Conservation (phyloP, 2,329 filamentous ascomycete genomes). For the Coniochaeta prunicola region DNA sequence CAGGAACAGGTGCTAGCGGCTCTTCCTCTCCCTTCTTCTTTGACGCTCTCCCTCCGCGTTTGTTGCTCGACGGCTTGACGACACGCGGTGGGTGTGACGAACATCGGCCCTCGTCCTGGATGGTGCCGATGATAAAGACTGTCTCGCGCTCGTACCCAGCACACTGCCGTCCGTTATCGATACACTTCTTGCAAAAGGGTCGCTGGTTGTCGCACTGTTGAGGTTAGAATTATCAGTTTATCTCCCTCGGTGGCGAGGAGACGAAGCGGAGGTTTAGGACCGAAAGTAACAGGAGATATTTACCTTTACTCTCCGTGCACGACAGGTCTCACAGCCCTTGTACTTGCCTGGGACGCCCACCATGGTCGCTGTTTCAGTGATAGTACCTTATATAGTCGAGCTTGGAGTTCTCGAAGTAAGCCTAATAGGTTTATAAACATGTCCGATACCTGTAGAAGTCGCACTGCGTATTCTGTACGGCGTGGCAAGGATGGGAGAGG, state of each 20-base stretch:
- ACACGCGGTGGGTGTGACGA: conserved; percentile 48
- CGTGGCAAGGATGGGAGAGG: background rate
- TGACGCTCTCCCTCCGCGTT: conserved; percentile 8
- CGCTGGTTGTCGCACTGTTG: conserved; percentile 55
- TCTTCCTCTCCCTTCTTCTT: conserved; percentile 15
- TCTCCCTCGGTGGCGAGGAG: background rate
- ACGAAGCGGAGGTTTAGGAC: background rate
- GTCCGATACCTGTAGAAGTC: background rate
- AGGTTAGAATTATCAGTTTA: background rate
- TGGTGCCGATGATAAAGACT: conserved; percentile 57
- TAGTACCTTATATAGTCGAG: background rate
- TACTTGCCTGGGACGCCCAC: conserved; percentile 55
- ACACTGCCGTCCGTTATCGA: conserved; percentile 48
- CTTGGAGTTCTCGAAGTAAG: background rate
- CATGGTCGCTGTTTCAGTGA: conserved; percentile 28
- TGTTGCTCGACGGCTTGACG: conserved; percentile 29
- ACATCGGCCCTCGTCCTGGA: conserved; percentile 45
- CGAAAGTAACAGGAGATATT: conserved; percentile 10
- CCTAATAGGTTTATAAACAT: background rate
- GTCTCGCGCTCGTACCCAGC: conserved; percentile 56
- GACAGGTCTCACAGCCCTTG: conserved; percentile 55
- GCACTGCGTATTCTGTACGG: background rate
- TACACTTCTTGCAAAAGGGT: conserved; percentile 54
- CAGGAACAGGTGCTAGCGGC: conserved; percentile 20
- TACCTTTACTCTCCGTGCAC: conserved; percentile 49